Evolutionary conservation across 805 yeast species (phyloP).

Genomic region (Starmerella apicola): DNA sequence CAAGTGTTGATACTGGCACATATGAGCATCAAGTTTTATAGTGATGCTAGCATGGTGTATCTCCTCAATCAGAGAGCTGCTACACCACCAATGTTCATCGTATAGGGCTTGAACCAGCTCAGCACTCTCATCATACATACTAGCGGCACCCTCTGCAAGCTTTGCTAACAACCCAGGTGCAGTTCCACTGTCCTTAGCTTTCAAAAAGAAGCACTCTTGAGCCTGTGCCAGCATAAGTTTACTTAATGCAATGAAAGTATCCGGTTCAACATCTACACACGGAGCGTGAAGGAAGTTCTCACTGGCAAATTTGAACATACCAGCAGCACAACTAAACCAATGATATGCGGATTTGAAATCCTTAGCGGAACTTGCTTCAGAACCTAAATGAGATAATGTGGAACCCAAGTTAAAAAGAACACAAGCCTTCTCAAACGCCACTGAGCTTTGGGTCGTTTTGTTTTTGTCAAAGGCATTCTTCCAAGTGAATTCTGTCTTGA

Average conservation of each 20-base stretch:
- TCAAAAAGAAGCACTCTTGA: conserved; percentile 68
- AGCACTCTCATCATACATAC: conserved; percentile 41
- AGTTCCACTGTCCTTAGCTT: conserved; percentile 34
- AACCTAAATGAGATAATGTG: conserved; percentile 38
- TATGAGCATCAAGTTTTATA: conserved; percentile 48
- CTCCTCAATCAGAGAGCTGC: conserved; percentile 39
- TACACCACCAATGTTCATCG: conserved; percentile 32
- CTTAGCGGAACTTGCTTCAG: conserved; percentile 22
- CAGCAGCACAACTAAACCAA: conserved; percentile 62
- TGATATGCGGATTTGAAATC: conserved; percentile 49
- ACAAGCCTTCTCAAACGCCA: conserved; percentile 84
- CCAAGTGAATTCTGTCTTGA: conserved; percentile 61
- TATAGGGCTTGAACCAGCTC: conserved; percentile 29
- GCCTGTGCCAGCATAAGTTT: conserved; percentile 73
- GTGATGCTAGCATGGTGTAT: conserved; percentile 41
- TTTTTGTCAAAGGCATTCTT: conserved; percentile 47
- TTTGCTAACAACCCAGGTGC: conserved; percentile 65
- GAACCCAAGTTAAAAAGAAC: conserved; percentile 69
- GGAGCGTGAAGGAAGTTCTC: conserved; percentile 87
- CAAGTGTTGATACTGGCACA: conserved; percentile 43
- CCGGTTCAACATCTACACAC: conserved; percentile 57
- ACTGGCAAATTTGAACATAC: conserved; percentile 56
- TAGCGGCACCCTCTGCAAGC: conserved; percentile 51
- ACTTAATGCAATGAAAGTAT: conserved; percentile 51
- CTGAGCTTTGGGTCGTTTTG: conserved; percentile 51